Base-by-base conservation (phyloP, 768 basidiomycete species). In the Lentinula sp. region DNA sequence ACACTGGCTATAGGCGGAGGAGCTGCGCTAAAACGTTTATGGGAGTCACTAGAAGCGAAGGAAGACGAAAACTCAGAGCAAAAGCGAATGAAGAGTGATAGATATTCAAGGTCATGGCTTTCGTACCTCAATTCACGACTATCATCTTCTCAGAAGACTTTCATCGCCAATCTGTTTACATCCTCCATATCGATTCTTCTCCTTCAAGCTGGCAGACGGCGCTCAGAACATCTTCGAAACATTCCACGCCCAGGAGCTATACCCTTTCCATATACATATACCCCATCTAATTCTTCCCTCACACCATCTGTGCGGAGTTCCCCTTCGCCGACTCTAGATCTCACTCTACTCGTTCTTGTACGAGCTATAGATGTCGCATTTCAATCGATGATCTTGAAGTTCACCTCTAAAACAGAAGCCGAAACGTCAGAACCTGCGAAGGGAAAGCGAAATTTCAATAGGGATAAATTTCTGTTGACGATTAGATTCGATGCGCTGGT, bases 1-100 rank as follows among this genome's bases (percentile, higher is more conserved):
- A 84, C 88, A 0, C 66, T 82, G 6, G 80, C 85, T 15, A 76
- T 90, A 5, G 88, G 81, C 0, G 90, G 90, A 7, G 89, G 89
- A 2, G 78, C 81, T 35, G 73, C 77, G 39, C 67, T 91, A 18
- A 77, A 77, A 55, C 73, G 74, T 35, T 58, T 84, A 9, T 85
- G 80, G 82, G 61, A 67, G 10, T 37, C 48, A 13, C 50, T 72
- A 43, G 66, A 67, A 12, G 45, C 23, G 4, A 18, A 65, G n/a
- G 52, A 36, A 28, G 50, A 28, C 12, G 33, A 48, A 51, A 28
- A 32, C 15, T 1, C 15, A n/a, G 32, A 35, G 16, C 16, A 39
- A 51, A 59, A 39, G 18, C 49, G 42, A 36, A 12, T 13, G 23
- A 9, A 42, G 37, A 5, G 43, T n/a, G n/a, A 20, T 4, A 23